A percentile compares a stretch with the other conserved stretches of the same genome.
Conservation (phyloP, 352 stramenopile genomes). For the Phytophthora cajani region DNA sequence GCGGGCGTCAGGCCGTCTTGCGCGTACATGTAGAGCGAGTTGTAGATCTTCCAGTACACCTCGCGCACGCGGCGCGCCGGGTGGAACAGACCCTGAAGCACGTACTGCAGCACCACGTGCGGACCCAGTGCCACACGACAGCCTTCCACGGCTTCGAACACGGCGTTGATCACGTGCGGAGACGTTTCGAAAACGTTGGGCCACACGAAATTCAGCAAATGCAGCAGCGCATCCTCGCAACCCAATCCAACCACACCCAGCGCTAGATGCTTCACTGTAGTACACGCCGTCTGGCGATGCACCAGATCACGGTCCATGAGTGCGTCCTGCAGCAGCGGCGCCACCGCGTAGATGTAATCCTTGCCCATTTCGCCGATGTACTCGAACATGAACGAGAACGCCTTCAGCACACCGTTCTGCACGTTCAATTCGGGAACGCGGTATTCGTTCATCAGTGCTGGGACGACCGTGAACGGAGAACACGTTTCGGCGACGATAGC, state of each 20-base stretch:
- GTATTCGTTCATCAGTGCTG: slow-evolving; percentile 99
- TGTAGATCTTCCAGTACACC: slow-evolving; percentile 99
- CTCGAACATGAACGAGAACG: slow-evolving; percentile 99
- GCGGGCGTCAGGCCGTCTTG: slow-evolving; percentile 96
- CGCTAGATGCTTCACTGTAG: slow-evolving; percentile 97
- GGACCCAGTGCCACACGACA: slow-evolving; percentile 96
- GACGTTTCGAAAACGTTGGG: slow-evolving; percentile 99
- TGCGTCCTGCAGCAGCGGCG: slow-evolving; percentile 98
- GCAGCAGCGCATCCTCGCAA: slow-evolving; percentile 98
- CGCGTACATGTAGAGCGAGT: slow-evolving; percentile 99
- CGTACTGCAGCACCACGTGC: slow-evolving; percentile 97
- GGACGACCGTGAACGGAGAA: slow-evolving; percentile 98
- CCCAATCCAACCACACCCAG: slow-evolving; percentile 96
- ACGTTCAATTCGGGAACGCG: slow-evolving; percentile 99
- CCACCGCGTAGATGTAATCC: slow-evolving; percentile 99
- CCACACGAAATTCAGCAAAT: slow-evolving; percentile 99
- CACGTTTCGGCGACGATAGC: slow-evolving; percentile 99
- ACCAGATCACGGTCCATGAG: slow-evolving; percentile 99
- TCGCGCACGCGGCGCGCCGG: slow-evolving; percentile 97
- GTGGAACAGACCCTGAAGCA: slow-evolving; percentile 98
- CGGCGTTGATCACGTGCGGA: slow-evolving; percentile 98
- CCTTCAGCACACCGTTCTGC: slow-evolving; percentile 99
- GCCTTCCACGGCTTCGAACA: slow-evolving; percentile 98
- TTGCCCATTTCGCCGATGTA: slow-evolving; percentile 99
- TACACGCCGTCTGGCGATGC: slow-evolving; percentile 98